Conservation (phyloP, 176 grass and related monocot genomes). For the Oryza coarctata region DNA sequence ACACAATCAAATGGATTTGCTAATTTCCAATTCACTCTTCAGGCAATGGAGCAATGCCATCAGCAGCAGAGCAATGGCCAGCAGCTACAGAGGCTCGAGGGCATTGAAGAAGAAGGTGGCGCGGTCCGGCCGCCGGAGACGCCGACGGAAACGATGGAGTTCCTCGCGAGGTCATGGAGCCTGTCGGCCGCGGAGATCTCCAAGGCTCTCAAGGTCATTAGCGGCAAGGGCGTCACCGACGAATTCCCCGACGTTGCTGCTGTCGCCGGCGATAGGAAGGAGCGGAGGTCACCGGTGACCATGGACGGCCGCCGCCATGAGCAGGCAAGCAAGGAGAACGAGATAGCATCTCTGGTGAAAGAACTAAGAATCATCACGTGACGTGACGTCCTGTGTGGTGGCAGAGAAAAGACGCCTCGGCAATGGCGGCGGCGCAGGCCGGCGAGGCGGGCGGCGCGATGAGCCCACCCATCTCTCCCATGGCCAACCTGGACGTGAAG, state of each 20-base stretch:
- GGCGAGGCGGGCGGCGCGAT: slow-evolving; percentile 4
- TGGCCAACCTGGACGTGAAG: slow-evolving; percentile 64
- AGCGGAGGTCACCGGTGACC: background rate
- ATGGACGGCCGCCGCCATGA: background rate
- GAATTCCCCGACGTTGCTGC: slow-evolving; percentile 4
- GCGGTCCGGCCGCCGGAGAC: slow-evolving; percentile 69
- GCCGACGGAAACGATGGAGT: slow-evolving; percentile 95
- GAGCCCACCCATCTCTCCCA: slow-evolving; percentile 66
- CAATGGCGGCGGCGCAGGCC: background rate
- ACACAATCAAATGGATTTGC: background rate
- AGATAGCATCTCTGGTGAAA: too few species aligned
- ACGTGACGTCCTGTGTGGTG: too few species aligned
- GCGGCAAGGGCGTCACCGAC: slow-evolving; percentile 33
- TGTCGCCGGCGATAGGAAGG: background rate
- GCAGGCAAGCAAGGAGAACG: background rate
- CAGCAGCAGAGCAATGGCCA: slow-evolving; percentile 25
- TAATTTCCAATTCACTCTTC: background rate
- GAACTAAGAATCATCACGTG: too few species aligned
- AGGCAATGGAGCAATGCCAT: slow-evolving; percentile 56
- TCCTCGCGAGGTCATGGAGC: slow-evolving; percentile 85
- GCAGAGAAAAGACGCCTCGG: slow-evolving; percentile 25
- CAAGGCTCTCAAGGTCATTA: slow-evolving; percentile 66
- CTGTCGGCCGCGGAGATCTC: slow-evolving; percentile 89
- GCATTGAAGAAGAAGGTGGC: slow-evolving; percentile 71
- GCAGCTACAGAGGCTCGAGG: slow-evolving; percentile 51